Conservation (phyloP, 169 alveolate genomes). For the Plasmodium cynomolgi region DNA sequence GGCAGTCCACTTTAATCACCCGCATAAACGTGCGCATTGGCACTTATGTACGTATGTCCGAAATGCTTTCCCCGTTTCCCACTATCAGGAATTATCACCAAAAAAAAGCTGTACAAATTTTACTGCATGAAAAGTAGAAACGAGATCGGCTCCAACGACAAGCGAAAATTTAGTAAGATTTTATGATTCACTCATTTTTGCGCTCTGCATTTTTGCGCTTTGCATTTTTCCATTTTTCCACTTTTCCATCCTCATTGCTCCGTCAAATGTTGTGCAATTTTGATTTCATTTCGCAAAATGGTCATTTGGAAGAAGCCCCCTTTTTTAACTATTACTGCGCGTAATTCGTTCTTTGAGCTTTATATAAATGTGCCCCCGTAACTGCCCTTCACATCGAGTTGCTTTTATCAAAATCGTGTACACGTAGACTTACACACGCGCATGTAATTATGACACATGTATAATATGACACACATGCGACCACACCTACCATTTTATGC, state of each 20-base stretch:
- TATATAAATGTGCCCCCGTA: not conserved
- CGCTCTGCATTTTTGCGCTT: not conserved
- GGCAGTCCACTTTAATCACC: not conserved
- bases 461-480: not conserved
- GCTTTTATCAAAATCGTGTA: not conserved
- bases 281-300: not conserved
- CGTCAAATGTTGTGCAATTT: not conserved
- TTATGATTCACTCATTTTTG: not conserved
- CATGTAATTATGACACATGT: not conserved
- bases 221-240: not conserved
- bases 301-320: not conserved
- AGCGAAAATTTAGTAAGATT: slow-evolving; percentile 38
- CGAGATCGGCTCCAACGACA: slow-evolving; percentile 10
- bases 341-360: not conserved
- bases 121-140: slow-evolving; percentile 23
- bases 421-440: not conserved
- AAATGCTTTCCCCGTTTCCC: not conserved
- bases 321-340: not conserved
- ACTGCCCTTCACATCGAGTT: not conserved
- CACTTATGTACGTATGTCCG: not conserved
- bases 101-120: slow-evolving; percentile 42
- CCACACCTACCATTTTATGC: not conserved
- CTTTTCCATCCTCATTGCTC: not conserved
- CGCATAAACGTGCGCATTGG: not conserved
- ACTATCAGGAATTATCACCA: slow-evolving; percentile 26